phyloP scores from a whole-genome alignment of 2,329 filamentous ascomycete genomes.

The Orbilia quercus region DNA sequence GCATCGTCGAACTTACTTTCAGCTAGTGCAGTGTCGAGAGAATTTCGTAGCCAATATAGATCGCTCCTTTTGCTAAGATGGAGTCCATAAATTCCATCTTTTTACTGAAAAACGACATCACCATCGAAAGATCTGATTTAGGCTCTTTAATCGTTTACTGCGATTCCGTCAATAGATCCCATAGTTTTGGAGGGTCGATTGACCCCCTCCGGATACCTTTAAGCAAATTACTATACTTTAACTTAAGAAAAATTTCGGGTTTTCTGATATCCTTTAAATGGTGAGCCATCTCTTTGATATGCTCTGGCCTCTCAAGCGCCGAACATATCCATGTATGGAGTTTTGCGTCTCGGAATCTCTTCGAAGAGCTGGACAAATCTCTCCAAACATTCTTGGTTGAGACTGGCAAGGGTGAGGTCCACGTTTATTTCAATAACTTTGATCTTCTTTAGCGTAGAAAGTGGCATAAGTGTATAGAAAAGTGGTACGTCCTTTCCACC shows the following conservation, averaged over 20 bases:
- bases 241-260: conserved; percentile 40
- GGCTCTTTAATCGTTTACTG: neutral
- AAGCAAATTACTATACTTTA: conserved; percentile 47
- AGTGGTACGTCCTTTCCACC: conserved; percentile 59
- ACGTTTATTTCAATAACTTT: conserved; percentile 31
- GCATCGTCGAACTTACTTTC: conserved; percentile 28
- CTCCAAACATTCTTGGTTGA: conserved; percentile 39
- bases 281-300: conserved; percentile 50
- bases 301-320: conserved; percentile 26
- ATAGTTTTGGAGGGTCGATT: conserved; percentile 36
- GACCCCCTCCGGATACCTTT: conserved; percentile 55
- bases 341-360: conserved; percentile 49
- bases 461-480: conserved; percentile 59
- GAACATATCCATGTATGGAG: conserved; percentile 56
- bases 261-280: conserved; percentile 26
- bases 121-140: conserved; percentile 9
- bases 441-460: conserved; percentile 57
- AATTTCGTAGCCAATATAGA: conserved; percentile 58
- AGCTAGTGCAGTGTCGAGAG: conserved; percentile 29
- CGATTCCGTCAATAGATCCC: conserved; percentile 34
- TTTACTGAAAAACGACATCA: conserved; percentile 22
- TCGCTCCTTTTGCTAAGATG: conserved; percentile 57
- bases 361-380: conserved; percentile 58
- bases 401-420: conserved; percentile 17
- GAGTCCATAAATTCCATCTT: conserved; percentile 59